Evolutionary conservation across 2,329 filamentous ascomycete genomes (phyloP).

Genomic region (Metarhizium brunneum): DNA sequence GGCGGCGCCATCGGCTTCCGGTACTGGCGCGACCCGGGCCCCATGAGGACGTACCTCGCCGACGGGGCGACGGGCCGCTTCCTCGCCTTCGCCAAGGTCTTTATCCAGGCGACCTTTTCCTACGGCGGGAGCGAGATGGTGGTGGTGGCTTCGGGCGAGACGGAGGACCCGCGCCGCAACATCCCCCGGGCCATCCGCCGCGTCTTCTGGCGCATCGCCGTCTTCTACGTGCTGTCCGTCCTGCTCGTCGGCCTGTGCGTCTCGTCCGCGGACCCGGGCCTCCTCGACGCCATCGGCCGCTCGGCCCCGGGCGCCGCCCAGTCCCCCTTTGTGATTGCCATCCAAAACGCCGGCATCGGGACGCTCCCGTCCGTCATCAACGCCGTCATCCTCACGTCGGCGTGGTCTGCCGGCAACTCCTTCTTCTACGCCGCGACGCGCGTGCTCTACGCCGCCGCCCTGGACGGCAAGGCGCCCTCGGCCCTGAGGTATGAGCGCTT

Average conservation of each 20-base stretch:
- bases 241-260: constrained; percentile 28
- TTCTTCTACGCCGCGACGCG: constrained; percentile 44
- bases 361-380: constrained; percentile 43
- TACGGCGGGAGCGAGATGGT: constrained; percentile 34
- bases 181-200: constrained; percentile 24
- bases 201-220: constrained; percentile 25
- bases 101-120: constrained; percentile 38
- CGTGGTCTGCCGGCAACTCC: constrained; percentile 49
- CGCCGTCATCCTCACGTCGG: constrained; percentile 47
- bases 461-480: constrained; percentile 31
- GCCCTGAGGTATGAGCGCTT: constrained; percentile 20
- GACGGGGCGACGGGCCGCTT: constrained; percentile 29
- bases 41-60: constrained; percentile 31
- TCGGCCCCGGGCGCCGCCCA: constrained; percentile 29
- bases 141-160: constrained; percentile 27
- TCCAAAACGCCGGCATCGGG: constrained; percentile 35
- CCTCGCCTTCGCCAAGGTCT: constrained; percentile 33
- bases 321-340: constrained; percentile 51
- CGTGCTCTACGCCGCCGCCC: constrained; percentile 37
- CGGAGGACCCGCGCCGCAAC: constrained; percentile 24
- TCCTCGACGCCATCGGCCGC: constrained; percentile 39
- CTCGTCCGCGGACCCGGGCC: constrained; percentile 24
- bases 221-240: constrained; percentile 27
- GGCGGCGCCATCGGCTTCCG: constrained; percentile 35
- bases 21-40: constrained; percentile 34